Evolutionary conservation across 2,329 filamentous ascomycete genomes (phyloP), one percentile per base, ranked within the genome.

Genomic region (Aspergillus fructus): DNA sequence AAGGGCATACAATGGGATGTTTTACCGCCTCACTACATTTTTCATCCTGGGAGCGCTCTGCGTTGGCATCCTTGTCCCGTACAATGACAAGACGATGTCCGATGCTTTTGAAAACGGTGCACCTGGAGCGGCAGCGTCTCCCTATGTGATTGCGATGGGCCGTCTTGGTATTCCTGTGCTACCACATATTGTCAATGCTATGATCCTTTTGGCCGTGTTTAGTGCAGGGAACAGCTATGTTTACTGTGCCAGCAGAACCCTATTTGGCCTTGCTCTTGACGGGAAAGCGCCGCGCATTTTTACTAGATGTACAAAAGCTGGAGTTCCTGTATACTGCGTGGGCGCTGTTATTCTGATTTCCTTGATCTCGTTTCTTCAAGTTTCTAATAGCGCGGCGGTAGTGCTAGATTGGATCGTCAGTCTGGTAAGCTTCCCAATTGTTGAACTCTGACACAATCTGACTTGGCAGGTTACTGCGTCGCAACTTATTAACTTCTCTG

Each of bases 301-400:
- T 41, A 81, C 80, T 1, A 82, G 74, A 30, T 89, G 86, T 70
- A 89, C 83, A 1, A 81, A 76, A 50, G 77, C 76, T 11, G 89
- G 89, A 47, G 87, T 94, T 0, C 91, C 91, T 0, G 81, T 91
- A 60, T 91, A 89, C 73, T 90, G 87, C 67, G 89, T 93, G 40
- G 62, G 72, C 1, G 72, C 87, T 27, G 88, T 89, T 0, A 80
- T 91, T 47, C 70, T 83, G 3, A 85, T 94, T 64, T 83, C 88
- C 1, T 78, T 91, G 6, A 76, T 96, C 11, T 84, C 87, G 3
- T 94, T 92, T 73, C 76, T 93, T 48, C 87, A 92, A 71, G 81
- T 93, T 17, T 88, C 84, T 7, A 81, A 84, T 60, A 80, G 80
- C 57, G 81, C 86, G 0, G 82, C 88, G 4, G 84, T 86, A 27